Percentiles rank a stretch among this genome's conserved stretches.
These are phyloP conservation scores for Apiotrichum mycotoxinovorans DNA, from an alignment of 1,284 basidiomycete genomes.

Conservation along the genomic window DNA sequence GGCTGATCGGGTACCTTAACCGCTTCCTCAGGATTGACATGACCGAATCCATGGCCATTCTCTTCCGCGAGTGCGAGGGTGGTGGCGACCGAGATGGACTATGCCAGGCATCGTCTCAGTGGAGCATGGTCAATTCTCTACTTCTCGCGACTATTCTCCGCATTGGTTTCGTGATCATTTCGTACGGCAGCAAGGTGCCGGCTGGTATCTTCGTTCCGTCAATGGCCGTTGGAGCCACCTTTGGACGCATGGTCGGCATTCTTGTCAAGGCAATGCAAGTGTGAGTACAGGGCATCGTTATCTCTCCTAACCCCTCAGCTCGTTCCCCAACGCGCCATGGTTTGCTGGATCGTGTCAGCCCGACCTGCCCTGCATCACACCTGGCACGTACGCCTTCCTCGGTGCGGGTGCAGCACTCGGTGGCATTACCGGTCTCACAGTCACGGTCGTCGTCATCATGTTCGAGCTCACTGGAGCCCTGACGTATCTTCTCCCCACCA, in stretches of 20 bases:
- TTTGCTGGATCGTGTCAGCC: constrained; percentile 80
- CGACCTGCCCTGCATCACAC: constrained; percentile 94
- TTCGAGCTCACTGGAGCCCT: constrained; percentile 98
- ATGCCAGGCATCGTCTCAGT: constrained; percentile 92
- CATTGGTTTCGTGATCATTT: constrained; percentile 79
- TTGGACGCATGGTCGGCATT: constrained; percentile 93
- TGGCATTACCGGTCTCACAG: constrained; percentile 93
- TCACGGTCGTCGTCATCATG: constrained; percentile 99
- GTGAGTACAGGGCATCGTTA: constrained; percentile 52
- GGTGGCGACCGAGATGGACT: constrained; percentile 87
- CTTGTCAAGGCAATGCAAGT: constrained; percentile 86
- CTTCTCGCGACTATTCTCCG: constrained; percentile 87
- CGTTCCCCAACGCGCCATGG: constrained; percentile 75
- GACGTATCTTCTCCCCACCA: constrained; percentile 96
- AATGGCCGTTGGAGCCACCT: constrained; percentile 95
- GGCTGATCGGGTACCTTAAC: constrained; percentile 89
- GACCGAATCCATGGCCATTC: constrained; percentile 94
- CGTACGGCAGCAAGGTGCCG: constrained; percentile 95
- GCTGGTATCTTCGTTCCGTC: constrained; percentile 97
- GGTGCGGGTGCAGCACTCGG: constrained; percentile 93
- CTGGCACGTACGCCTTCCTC: constrained; percentile 93
- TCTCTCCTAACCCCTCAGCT: constrained; percentile 51
- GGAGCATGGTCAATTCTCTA: constrained; percentile 90
- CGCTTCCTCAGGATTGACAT: constrained; percentile 94
- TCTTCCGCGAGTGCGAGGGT: constrained; percentile 94